phyloP scores from a whole-genome alignment of 2,329 filamentous ascomycete genomes.

The Bipolaris cookei region DNA sequence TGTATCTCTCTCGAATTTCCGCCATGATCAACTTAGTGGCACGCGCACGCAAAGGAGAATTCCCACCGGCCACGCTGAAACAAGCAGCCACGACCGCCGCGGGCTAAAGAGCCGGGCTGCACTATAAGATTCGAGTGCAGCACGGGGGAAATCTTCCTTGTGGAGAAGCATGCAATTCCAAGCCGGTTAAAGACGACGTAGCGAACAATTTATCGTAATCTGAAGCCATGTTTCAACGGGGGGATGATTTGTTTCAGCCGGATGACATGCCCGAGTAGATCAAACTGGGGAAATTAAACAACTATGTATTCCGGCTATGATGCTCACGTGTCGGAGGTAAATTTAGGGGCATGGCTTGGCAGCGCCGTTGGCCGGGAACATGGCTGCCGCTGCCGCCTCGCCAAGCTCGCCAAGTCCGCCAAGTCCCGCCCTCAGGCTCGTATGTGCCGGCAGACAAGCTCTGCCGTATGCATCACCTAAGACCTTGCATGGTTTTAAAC shows the following conservation, averaged over 20 bases:
- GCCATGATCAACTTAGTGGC: conserved; percentile 14
- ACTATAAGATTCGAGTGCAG: conserved; percentile 11
- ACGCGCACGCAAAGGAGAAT: conserved; percentile 18
- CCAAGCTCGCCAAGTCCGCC: no score
- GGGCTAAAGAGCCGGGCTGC: conserved; percentile 10
- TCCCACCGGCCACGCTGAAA: conserved; percentile 23
- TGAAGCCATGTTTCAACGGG: conserved; percentile 19
- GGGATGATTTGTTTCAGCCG: conserved; percentile 20
- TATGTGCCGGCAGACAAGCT: conserved; percentile 3
- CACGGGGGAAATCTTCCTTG: conserved; percentile 11
- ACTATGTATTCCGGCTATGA: conserved; percentile 5
- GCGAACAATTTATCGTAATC: conserved; percentile 23
- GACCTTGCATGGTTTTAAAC: conserved; percentile 2
- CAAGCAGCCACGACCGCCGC: conserved; percentile 11
- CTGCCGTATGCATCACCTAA: not conserved
- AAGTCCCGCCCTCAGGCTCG: not conserved
- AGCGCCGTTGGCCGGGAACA: conserved; percentile 6
- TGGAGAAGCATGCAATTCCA: conserved; percentile 10
- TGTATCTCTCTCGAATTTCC: conserved; percentile 8
- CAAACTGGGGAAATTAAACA: conserved; percentile 14
- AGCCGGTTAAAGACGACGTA: conserved; percentile 19
- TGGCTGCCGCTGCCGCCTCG: conserved; percentile 6
- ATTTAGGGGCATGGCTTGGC: conserved; percentile 6
- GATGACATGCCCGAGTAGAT: conserved; percentile 12
- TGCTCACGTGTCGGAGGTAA: not conserved